A percentile compares a stretch with the other conserved stretches of the same genome.
These are phyloP conservation scores for Cryptococcus jaspeensis DNA, from an alignment of 1,284 basidiomycete genomes.

Conservation along the genomic window DNA sequence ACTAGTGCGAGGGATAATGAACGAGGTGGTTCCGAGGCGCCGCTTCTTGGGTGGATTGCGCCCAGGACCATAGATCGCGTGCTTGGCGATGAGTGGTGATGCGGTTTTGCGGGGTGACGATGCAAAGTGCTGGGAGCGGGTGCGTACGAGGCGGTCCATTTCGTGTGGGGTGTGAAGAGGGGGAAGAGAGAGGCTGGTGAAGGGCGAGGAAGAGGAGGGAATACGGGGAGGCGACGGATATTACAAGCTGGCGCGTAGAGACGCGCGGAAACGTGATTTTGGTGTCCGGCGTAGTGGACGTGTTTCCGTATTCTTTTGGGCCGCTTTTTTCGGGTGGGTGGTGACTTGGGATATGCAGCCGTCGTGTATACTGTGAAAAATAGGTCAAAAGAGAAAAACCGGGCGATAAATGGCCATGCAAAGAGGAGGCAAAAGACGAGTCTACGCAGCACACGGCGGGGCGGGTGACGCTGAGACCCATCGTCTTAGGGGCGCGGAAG, in stretches of 20 bases:
- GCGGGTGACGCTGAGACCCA: neutral
- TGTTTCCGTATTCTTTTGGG: neutral
- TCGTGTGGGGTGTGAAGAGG: neutral
- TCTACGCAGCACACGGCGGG: neutral
- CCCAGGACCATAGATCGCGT: constrained; percentile 17
- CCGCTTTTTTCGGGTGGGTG: no score
- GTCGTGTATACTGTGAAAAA: no score
- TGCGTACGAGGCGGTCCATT: constrained; percentile 29
- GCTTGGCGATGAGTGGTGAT: constrained; percentile 32
- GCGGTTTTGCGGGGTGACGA: constrained; percentile 30
- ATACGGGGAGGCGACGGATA: neutral
- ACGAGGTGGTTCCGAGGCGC: constrained; percentile 26
- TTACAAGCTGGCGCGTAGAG: neutral
- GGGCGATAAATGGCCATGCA: no score
- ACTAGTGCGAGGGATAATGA: constrained; percentile 3
- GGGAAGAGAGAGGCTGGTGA: neutral
- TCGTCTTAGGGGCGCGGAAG: neutral
- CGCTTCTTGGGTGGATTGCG: constrained; percentile 35
- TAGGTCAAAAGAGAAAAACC: no score
- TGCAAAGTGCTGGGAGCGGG: constrained; percentile 36
- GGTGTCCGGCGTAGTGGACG: neutral
- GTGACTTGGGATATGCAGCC: no score
- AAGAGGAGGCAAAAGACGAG: no score
- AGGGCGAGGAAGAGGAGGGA: no score
- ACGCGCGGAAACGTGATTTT: neutral